Conservation (phyloP, 148 eudicot species). For the Rhododendron mucronatum region DNA sequence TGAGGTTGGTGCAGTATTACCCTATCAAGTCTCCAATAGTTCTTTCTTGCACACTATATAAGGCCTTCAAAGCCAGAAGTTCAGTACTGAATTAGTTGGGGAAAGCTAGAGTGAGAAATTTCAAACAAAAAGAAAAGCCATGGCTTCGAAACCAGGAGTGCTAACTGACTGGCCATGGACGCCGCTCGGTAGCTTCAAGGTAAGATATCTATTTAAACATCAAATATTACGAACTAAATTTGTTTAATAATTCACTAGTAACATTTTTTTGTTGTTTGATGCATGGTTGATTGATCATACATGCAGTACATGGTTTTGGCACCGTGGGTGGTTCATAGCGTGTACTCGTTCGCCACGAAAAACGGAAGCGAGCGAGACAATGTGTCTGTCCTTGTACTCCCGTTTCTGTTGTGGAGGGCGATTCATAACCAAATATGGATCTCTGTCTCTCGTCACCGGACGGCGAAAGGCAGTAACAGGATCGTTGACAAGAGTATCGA, state of each 20-base stretch:
- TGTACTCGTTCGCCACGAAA: slow-evolving; percentile 21
- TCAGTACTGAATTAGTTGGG: not conserved
- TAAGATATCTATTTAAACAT: not conserved
- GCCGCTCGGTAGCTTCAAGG: slow-evolving; percentile 27
- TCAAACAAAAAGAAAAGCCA: not conserved
- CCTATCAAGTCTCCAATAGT: too few relatives aligned
- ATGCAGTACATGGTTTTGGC: slow-evolving; percentile 47
- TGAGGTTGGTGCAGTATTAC: too few relatives aligned
- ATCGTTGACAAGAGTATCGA: slow-evolving; percentile 65
- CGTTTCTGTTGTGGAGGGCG: slow-evolving; percentile 42
- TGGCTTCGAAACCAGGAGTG: slow-evolving; percentile 30
- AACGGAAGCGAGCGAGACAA: slow-evolving; percentile 26
- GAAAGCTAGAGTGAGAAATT: not conserved
- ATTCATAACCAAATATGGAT: slow-evolving; percentile 72
- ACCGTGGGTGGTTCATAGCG: slow-evolving; percentile 43
- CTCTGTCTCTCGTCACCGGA: slow-evolving; percentile 54
- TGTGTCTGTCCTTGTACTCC: slow-evolving; percentile 17
- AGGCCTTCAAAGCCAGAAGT: not conserved
- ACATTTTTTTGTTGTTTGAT: not conserved
- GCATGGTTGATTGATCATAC: too few relatives aligned
- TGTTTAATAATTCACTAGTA: not conserved
- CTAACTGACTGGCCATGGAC: slow-evolving; percentile 34
- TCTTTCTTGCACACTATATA: not conserved
- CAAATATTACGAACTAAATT: not conserved
- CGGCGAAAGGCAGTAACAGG: slow-evolving; percentile 51